These are phyloP conservation scores for Wickerhamomyces tratensis DNA, from an alignment of 805 yeast genomes.

Conservation along the genomic window DNA sequence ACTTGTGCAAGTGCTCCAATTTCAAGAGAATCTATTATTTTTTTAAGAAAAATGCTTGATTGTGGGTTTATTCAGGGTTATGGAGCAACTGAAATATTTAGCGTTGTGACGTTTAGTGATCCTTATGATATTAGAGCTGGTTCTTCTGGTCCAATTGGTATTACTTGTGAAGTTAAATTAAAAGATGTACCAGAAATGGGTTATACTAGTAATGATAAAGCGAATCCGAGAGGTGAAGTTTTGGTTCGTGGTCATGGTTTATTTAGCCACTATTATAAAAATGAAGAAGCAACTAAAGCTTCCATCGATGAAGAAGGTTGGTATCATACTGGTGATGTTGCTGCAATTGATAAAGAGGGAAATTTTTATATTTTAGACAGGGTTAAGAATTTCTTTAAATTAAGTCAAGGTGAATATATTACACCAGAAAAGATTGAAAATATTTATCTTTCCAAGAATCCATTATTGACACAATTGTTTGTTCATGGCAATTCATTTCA, in stretches of 20 bases:
- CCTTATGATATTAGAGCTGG: slow-evolving; percentile 32
- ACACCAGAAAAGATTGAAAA: slow-evolving; percentile 59
- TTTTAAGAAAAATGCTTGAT: slow-evolving; percentile 41
- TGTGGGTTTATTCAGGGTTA: slow-evolving; percentile 42
- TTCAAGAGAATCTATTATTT: slow-evolving; percentile 40
- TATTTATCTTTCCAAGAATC: slow-evolving; percentile 34
- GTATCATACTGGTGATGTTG: slow-evolving; percentile 50
- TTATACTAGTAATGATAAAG: slow-evolving; percentile 21
- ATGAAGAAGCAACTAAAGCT: slow-evolving; percentile 10
- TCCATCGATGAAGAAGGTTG: slow-evolving; percentile 39
- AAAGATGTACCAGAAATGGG: slow-evolving; percentile 48
- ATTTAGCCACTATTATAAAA: slow-evolving; percentile 18
- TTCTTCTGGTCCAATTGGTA: slow-evolving; percentile 40
- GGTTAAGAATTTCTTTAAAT: slow-evolving; percentile 58
- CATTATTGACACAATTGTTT: slow-evolving; percentile 36
- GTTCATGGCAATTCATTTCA: slow-evolving; percentile 47
- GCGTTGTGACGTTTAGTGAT: slow-evolving; percentile 30
- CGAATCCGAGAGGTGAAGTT: slow-evolving; percentile 39
- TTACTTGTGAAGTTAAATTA: slow-evolving; percentile 38
- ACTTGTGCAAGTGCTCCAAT: slow-evolving; percentile 53
- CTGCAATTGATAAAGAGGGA: slow-evolving; percentile 32
- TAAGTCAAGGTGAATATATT: slow-evolving; percentile 43
- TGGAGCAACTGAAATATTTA: slow-evolving; percentile 51
- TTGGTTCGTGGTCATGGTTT: slow-evolving; percentile 44
- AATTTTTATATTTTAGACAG: slow-evolving; percentile 47